Evolutionary conservation across 1,284 basidiomycete species (phyloP).

Genomic region (Agroathelia rolfsii): DNA sequence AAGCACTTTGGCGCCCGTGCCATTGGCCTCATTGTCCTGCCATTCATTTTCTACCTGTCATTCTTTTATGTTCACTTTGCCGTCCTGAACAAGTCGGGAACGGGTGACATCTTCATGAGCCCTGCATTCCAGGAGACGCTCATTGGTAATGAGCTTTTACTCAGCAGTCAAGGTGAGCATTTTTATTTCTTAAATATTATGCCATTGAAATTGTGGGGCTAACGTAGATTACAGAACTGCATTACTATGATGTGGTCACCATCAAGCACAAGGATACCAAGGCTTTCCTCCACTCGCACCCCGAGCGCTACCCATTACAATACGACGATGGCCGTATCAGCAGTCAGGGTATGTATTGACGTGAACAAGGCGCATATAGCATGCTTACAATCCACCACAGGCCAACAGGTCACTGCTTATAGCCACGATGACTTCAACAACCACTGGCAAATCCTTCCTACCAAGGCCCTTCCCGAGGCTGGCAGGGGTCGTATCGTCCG

Average conservation of each 20-base stretch:
- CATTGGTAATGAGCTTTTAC: slow-evolving; percentile 81
- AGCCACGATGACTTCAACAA: slow-evolving; percentile 92
- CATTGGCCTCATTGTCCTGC: slow-evolving; percentile 81
- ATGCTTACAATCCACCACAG: slow-evolving; percentile 25
- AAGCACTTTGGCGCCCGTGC: slow-evolving; percentile 85
- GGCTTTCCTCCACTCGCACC: slow-evolving; percentile 88
- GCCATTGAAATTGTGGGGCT: slow-evolving; percentile 1
- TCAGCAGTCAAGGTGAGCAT: slow-evolving; percentile 76
- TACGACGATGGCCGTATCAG: slow-evolving; percentile 97
- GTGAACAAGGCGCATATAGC: slow-evolving; percentile 1
- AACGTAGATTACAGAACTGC: slow-evolving; percentile 57
- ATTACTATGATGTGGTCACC: slow-evolving; percentile 84
- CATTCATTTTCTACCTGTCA: slow-evolving; percentile 84
- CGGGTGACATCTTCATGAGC: slow-evolving; percentile 96
- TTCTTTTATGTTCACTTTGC: slow-evolving; percentile 97
- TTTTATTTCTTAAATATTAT: slow-evolving; percentile 1
- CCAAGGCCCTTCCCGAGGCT: slow-evolving; percentile 81
- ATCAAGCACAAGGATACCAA: slow-evolving; percentile 90
- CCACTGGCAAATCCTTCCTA: slow-evolving; percentile 91
- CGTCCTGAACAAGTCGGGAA: slow-evolving; percentile 82
- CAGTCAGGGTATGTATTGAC: slow-evolving; percentile 62
- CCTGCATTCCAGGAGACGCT: slow-evolving; percentile 97
- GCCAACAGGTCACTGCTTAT: slow-evolving; percentile 98
- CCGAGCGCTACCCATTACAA: slow-evolving; percentile 82
- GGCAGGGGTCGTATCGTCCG: slow-evolving; percentile 84